Evolutionary conservation across 202 grass and related monocot species (phyloP).

Genomic region (Hordeum pubiflorum): DNA sequence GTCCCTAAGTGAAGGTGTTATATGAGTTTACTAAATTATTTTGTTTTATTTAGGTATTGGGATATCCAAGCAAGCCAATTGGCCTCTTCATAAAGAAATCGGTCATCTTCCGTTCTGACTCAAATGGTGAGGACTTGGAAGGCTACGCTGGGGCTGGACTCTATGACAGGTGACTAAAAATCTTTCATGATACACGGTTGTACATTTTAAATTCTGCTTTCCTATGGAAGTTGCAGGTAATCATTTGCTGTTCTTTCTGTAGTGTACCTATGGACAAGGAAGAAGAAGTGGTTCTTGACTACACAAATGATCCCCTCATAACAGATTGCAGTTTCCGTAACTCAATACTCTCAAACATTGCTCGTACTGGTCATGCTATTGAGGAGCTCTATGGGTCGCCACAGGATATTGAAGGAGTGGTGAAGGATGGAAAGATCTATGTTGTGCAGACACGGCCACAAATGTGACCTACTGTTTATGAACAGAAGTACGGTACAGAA

Average conservation of each 20-base stretch:
- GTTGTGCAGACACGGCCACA: conserved; percentile 95
- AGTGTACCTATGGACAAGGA: conserved; percentile 93
- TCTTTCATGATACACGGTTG: not conserved
- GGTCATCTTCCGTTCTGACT: conserved; percentile 93
- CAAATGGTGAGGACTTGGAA: conserved; percentile 95
- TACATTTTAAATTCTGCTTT: not conserved
- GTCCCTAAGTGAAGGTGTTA: not conserved
- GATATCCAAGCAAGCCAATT: conserved; percentile 91
- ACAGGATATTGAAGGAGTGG: conserved; percentile 83
- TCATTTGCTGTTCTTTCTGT: not conserved
- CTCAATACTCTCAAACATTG: conserved; percentile 63
- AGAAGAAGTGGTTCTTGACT: conserved; percentile 71
- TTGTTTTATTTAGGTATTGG: conserved; percentile 51
- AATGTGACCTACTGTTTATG: conserved; percentile 27
- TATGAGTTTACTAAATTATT: not conserved
- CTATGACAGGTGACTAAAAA: conserved; percentile 65
- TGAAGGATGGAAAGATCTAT: conserved; percentile 78
- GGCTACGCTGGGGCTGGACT: conserved; percentile 94
- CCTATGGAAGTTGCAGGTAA: not conserved
- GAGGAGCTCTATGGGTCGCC: conserved; percentile 72
- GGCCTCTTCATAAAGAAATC: conserved; percentile 85
- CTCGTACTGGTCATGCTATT: conserved; percentile 46
- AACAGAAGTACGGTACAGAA: not conserved
- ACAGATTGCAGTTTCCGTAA: conserved; percentile 41
- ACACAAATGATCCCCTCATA: conserved; percentile 61